Base-by-base conservation (phyloP, 2,329 filamentous ascomycete species). In the Botrytis paeoniae region DNA sequence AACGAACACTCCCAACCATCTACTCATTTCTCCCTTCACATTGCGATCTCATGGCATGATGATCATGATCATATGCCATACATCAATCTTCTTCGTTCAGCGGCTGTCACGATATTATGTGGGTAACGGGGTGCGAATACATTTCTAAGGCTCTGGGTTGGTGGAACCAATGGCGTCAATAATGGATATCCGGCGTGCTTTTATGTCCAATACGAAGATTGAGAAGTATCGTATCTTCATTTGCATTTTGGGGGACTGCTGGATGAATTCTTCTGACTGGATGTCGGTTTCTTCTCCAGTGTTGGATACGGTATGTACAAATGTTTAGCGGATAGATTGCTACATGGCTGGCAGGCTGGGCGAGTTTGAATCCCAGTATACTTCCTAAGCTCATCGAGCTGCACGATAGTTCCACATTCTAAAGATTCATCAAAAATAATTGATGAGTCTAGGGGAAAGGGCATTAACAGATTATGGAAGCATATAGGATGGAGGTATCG, bases 101-200 rank as follows among this genome's bases (percentile, higher is more conserved):
- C 64, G 16, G 22, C 18, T 39, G 35, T 29, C 35, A 54, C 9
- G 45, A 68, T 68, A 68, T 18, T 20, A 68, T 29, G 25, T 18
- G 63, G 25, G n/a, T 29, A 18, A 29, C n/a, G 25, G 35, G n/a
- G 25, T 68, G 48, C 37, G 35, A 18, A 68, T 29, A 54, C 39
- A 20, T n/a, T 39, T 22, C 32, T 39, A 39, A 45, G 45, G 45
- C 25, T 39, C 48, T 66, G 45, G 45, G 64, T 22, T 68, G 45
- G 29, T n/a, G 64, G 45, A 68, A 39, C 54, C 41, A 54, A 54
- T 54, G 64, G 64, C 35, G 64, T 68, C 37, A 20, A 68, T 10
- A 22, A 39, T 68, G 64, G 35, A 39, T 25, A 54, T 22, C n/a
- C 25, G 16, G 45, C 35, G 64, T 32, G 25, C 20, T 66, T 66